Conservation (phyloP, 169 alveolate genomes). For the Babesia bovis region DNA sequence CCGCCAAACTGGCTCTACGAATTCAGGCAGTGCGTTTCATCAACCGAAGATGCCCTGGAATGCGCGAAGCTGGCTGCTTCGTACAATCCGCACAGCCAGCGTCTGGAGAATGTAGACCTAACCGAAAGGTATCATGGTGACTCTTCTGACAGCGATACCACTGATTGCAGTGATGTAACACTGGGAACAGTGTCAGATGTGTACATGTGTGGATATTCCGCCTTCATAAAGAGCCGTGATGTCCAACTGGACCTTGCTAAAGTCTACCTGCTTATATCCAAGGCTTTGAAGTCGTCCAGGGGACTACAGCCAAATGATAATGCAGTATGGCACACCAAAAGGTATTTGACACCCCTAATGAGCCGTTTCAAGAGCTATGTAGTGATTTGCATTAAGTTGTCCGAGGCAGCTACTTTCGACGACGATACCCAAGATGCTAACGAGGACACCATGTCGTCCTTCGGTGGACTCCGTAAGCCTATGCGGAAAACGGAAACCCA, state of each 20-base stretch:
- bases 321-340: neutral
- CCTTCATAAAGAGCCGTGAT: conserved; percentile 41
- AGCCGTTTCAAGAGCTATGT: conserved; percentile 25
- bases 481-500: neutral
- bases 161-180: neutral
- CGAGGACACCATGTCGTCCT: neutral
- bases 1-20: conserved; percentile 27
- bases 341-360: neutral
- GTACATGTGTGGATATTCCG: conserved; percentile 28
- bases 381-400: conserved; percentile 2
- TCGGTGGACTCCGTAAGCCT: neutral
- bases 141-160: neutral
- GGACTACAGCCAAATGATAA: neutral
- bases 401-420: conserved; percentile 21
- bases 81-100: conserved; percentile 26
- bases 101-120: neutral
- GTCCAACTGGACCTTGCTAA: conserved; percentile 44
- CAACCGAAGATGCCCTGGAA: conserved; percentile 7
- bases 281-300: neutral
- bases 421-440: neutral
- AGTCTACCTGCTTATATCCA: conserved; percentile 30
- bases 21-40: conserved; percentile 24
- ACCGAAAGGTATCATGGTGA: neutral
- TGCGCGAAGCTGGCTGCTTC: conserved; percentile 22
- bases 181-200: conserved; percentile 32